phyloP scores from a whole-genome alignment of 345 rosid species.

The Camelina sativa region DNA sequence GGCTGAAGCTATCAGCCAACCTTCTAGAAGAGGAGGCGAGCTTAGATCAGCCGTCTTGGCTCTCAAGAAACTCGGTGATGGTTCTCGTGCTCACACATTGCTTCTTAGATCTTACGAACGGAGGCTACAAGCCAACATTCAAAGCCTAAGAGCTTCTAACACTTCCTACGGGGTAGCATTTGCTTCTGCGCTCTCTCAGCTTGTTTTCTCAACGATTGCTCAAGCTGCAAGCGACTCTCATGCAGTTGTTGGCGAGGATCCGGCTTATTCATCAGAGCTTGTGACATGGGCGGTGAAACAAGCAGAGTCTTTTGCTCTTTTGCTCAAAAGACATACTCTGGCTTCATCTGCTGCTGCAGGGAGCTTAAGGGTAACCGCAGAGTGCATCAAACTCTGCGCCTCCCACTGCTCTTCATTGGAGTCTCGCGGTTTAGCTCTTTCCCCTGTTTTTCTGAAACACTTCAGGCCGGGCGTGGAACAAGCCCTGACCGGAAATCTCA shows the following conservation, averaged over 20 bases:
- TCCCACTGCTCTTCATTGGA: slow-evolving; percentile 81
- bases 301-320: slow-evolving; percentile 62
- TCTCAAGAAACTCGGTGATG: slow-evolving; percentile 81
- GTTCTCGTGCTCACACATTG: slow-evolving; percentile 78
- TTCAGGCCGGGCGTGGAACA: slow-evolving; percentile 70
- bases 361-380: slow-evolving; percentile 68
- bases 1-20: slow-evolving; percentile 65
- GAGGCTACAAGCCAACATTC: slow-evolving; percentile 59
- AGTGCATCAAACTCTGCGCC: slow-evolving; percentile 69
- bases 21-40: slow-evolving; percentile 70
- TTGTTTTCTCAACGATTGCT: slow-evolving; percentile 80
- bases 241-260: slow-evolving; percentile 79
- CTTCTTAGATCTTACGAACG: slow-evolving; percentile 69
- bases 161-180: slow-evolving; percentile 61
- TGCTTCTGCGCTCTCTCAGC: slow-evolving; percentile 68
- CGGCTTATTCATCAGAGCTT: slow-evolving; percentile 84
- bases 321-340: slow-evolving; percentile 68
- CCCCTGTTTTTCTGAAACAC: slow-evolving; percentile 70
- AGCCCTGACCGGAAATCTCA: slow-evolving; percentile 69
- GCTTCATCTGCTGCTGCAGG: slow-evolving; percentile 86
- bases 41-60: slow-evolving; percentile 72
- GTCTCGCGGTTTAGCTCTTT: slow-evolving; percentile 85
- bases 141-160: slow-evolving; percentile 59
- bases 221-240: slow-evolving; percentile 82
- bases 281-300: slow-evolving; percentile 95